Conservation (phyloP, 2,329 filamentous ascomycete species). For the Fusarium praegraminearum region DNA sequence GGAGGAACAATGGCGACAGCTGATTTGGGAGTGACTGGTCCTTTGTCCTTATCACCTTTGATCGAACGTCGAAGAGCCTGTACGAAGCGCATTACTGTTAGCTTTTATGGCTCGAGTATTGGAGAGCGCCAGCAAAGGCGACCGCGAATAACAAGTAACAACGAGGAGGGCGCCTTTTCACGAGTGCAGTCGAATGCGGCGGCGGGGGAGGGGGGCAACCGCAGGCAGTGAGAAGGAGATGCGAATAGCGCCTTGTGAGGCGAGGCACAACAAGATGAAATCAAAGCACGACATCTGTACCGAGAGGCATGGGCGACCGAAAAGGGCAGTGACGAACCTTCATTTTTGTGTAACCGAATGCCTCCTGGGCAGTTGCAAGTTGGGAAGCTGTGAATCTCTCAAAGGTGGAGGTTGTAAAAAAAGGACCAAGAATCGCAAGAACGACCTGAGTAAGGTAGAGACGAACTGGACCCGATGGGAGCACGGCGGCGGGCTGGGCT, state of each 20-base stretch:
- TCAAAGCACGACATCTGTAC: conserved; percentile 17
- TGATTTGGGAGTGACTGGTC: conserved; percentile 84
- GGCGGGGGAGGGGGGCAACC: conserved; percentile 35
- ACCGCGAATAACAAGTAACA: conserved; percentile 26
- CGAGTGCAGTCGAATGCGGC: conserved; percentile 13
- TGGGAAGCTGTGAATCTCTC: conserved; percentile 43
- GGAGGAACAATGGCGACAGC: conserved; percentile 90
- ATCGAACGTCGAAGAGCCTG: conserved; percentile 88
- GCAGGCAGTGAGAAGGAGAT: conserved; percentile 13
- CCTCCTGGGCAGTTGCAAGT: conserved; percentile 48
- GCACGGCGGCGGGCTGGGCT: conserved; percentile 34
- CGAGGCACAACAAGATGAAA: conserved; percentile 20
- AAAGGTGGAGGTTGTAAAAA: conserved; percentile 40
- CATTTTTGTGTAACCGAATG: conserved; percentile 53
- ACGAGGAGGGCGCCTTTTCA: conserved; percentile 9
- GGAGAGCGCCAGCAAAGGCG: conserved; percentile 25
- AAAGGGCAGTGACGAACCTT: conserved; percentile 51
- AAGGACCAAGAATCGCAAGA: conserved; percentile 36
- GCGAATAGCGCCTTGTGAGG: conserved; percentile 21
- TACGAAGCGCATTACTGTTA: conserved; percentile 60
- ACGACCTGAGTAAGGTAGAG: conserved; percentile 7
- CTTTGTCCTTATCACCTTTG: conserved; percentile 87
- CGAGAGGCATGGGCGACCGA: conserved; percentile 29
- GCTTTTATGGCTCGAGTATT: conserved; percentile 44
- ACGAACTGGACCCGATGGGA: conserved; percentile 9